Evolutionary conservation across 768 basidiomycete genomes (phyloP), one percentile per base, ranked within the genome.

Genomic region (Kwoniella dejecticola): DNA sequence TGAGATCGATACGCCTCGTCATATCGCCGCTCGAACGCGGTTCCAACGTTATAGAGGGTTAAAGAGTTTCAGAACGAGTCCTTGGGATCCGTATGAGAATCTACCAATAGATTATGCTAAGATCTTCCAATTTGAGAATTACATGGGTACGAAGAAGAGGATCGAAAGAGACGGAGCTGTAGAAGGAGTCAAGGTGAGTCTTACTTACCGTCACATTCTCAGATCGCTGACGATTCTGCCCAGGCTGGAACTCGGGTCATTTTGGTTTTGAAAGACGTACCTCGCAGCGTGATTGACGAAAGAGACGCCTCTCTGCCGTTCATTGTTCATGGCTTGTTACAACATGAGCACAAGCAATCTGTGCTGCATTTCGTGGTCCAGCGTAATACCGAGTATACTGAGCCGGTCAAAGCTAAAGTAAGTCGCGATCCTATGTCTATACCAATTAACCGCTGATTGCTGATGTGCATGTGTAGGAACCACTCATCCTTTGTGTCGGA

Each of bases 71-170:
- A 82, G 95, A 36, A 98, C 95, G 5, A 93, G 90, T 75, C 91
- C 90, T 36, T 99, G 95, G 96, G 96, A 98, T 77, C 88, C 95
- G 7, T 97, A 89, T 70, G 95, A 99, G 79, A 94, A 94, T 72
- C 82, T 99, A 11, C 95, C 95, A 12, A 81, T 88, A 50, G 93
- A 99, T 75, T 98, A 98, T 72, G 91, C 89, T 2, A 84, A 89
- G 41, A 95, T 97, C 69, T 99, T 98, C 81, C 90, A 93, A 77
- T 96, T 98, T 72, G 93, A 97, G 79, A 90, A 94, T 70, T 96
- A 89, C 81, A 89, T 87, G 76, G 84, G 88, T 19, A 96, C 92
- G 4, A 84, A 83, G 56, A 83, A 86, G 60, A 81, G 85, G 53
- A 87, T 87, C 12, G 87, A 88, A 48, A 81, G 84, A 46, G 77